Evolutionary conservation across 2,329 filamentous ascomycete species (phyloP).

Genomic region (Colletotrichum noveboracense): DNA sequence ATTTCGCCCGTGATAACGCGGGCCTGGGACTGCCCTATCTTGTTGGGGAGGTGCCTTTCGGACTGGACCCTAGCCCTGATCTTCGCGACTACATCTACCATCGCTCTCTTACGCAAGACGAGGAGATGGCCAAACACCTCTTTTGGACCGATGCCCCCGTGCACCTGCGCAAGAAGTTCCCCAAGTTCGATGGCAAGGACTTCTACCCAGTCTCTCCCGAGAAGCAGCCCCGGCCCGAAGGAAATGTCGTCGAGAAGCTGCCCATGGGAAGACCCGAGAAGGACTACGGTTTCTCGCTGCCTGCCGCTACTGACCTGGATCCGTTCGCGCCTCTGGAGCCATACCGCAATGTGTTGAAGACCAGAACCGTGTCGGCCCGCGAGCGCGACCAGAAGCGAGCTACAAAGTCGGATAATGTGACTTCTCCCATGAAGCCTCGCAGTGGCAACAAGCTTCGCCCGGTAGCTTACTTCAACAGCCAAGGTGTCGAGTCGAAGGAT

Average conservation of each 20-base stretch:
- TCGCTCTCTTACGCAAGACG: slow-evolving; percentile 63
- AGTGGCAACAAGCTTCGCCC: slow-evolving; percentile 3
- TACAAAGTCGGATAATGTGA: slow-evolving; percentile 23
- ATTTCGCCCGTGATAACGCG: slow-evolving; percentile 14
- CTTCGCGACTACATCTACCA: slow-evolving; percentile 59
- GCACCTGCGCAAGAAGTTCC: slow-evolving; percentile 56
- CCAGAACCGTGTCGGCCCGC: background rate
- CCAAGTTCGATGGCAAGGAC: slow-evolving; percentile 69
- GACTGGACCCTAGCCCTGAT: slow-evolving; percentile 43
- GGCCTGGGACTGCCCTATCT: slow-evolving; percentile 53
- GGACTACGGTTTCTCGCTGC: slow-evolving; percentile 11
- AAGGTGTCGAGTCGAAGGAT: slow-evolving; percentile 11
- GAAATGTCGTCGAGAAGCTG: background rate
- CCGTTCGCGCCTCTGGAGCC: slow-evolving; percentile 16
- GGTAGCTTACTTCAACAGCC: slow-evolving; percentile 16
- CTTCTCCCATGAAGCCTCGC: slow-evolving; percentile 13
- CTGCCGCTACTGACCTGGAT: background rate
- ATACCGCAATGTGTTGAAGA: background rate
- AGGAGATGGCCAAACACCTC: slow-evolving; percentile 61
- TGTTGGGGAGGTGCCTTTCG: slow-evolving; percentile 54
- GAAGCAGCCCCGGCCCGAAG: slow-evolving; percentile 34
- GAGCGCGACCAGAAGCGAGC: slow-evolving; percentile 14
- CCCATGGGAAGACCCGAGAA: slow-evolving; percentile 4
- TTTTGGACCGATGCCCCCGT: slow-evolving; percentile 65
- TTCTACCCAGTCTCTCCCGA: slow-evolving; percentile 64